Evolutionary conservation across 805 yeast genomes (phyloP).

Genomic region (Yarrowia sp.): DNA sequence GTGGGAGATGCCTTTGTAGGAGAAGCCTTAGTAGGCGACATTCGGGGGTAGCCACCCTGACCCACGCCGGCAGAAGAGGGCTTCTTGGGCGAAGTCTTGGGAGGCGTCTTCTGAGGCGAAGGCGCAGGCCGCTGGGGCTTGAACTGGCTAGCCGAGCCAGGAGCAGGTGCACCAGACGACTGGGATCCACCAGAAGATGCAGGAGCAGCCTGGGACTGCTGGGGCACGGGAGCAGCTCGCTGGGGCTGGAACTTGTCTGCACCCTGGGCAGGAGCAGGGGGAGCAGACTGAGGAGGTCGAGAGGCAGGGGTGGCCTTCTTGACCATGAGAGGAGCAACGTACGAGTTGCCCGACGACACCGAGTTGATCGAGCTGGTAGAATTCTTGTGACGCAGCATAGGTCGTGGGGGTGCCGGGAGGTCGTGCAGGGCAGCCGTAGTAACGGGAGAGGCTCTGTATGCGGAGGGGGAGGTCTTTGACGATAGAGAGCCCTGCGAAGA

Average conservation of each 20-base stretch:
- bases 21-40: conserved; percentile 7
- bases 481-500: conserved; percentile 18
- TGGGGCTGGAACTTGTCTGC: conserved; percentile 9
- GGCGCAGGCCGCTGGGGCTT: conserved; percentile 20
- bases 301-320: not conserved
- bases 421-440: conserved; percentile 7
- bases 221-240: conserved; percentile 4
- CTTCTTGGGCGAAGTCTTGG: conserved; percentile 8
- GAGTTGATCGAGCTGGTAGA: conserved; percentile 3
- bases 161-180: not conserved
- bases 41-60: conserved; percentile 2
- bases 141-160: not conserved
- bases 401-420: conserved; percentile 1
- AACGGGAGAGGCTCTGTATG: conserved; percentile 15
- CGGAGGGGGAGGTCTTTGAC: conserved; percentile 2
- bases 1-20: conserved; percentile 22
- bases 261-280: not conserved
- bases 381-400: conserved; percentile 16
- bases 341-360: not conserved
- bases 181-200: not conserved
- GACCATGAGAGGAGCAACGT: conserved; percentile 23
- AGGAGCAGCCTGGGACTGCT: conserved; percentile 1
- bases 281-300: not conserved
- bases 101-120: conserved; percentile 1
- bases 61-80: not conserved